Base-by-base conservation (phyloP, 2,329 filamentous ascomycete species). In the Amauroascus verrucosus region DNA sequence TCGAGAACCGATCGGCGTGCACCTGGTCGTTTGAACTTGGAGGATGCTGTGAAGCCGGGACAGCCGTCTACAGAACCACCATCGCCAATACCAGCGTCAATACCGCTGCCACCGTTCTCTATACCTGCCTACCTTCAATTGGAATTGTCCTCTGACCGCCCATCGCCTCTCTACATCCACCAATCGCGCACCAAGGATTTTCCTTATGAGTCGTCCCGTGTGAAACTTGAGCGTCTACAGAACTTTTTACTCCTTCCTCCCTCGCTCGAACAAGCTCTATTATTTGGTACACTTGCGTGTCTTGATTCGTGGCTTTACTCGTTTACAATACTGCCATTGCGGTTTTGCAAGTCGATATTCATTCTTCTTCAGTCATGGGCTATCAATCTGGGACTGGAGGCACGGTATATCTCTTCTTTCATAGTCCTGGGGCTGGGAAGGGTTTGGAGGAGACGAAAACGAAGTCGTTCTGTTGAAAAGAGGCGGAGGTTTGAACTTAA, bases 281-380 rank as follows among this genome's bases (percentile, higher is more conserved):
- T 83, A 56, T 97, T 98, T 70, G 93, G 93, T 6, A 84, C 87
- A 0, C 71, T 97, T 32, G 90, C 91, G 6, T 98, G 93, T 69
- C 75, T 98, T 5, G 93, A 98, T 67, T 86, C 91, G 1, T 98
- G 91, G 89, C 79, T 98, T 1, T 93, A 96, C 70, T 94, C 88
- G 0, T 94, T 98, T 62, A 98, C 93, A 0, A 95, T 98, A 43
- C 74, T 98, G 0, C 93, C 93, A 0, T 77, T 98, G 55, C 81
- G 93, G 1, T 97, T 98, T 62, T 68, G 86, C 51, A 85, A 90
- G 55, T 91, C 93, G 0, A 63, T 91, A 0, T 81, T 81, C 18
- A 82, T 97, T 1, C 72, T 98, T 24, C 67, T 82, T 8, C 78
- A 80, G 56, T 97, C 90, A 78, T 95, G 88, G 87, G 76, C 70